These are phyloP conservation scores for Actinomucor elegans DNA, from an alignment of 371 early-diverging fungal genomes.

Conservation along the genomic window DNA sequence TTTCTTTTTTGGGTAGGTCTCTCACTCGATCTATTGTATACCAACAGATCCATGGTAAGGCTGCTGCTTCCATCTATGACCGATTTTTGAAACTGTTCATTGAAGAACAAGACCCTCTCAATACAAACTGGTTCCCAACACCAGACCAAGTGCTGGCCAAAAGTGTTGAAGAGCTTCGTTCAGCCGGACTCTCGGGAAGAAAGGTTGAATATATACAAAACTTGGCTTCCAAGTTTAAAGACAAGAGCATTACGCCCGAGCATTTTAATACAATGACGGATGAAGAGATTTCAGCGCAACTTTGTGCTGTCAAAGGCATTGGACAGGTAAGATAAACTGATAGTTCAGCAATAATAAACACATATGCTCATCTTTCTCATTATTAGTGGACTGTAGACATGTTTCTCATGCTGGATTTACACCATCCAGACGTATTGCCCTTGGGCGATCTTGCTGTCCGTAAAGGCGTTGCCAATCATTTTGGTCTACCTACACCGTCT, in stretches of 20 bases:
- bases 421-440: constrained; percentile 58
- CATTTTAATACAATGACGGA: constrained; percentile 40
- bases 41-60: constrained; percentile 58
- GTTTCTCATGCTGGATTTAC: constrained; percentile 53
- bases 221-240: constrained; percentile 47
- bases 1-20: constrained; percentile 21
- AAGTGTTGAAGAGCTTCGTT: constrained; percentile 27
- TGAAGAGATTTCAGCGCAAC: constrained; percentile 39
- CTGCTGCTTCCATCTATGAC: constrained; percentile 40
- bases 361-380: too few relatives aligned
- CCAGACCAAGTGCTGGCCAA: constrained; percentile 36
- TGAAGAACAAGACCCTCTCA: constrained; percentile 3
- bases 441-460: constrained; percentile 55
- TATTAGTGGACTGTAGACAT: constrained; percentile 66
- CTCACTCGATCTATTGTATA: constrained; percentile 46
- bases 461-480: constrained; percentile 52
- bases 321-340: constrained; percentile 54
- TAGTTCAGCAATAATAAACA: too few relatives aligned
- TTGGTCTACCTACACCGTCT: constrained; percentile 3
- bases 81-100: constrained; percentile 45
- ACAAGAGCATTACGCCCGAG: constrained; percentile 37
- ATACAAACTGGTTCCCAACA: constrained; percentile 39
- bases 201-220: constrained; percentile 47
- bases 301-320: constrained; percentile 53
- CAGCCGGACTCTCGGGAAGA: constrained; percentile 49